A percentile compares a stretch with the other conserved stretches of the same genome.
Conservation (phyloP, 2,329 filamentous ascomycete genomes). For the Calonectria multiphialidica region DNA sequence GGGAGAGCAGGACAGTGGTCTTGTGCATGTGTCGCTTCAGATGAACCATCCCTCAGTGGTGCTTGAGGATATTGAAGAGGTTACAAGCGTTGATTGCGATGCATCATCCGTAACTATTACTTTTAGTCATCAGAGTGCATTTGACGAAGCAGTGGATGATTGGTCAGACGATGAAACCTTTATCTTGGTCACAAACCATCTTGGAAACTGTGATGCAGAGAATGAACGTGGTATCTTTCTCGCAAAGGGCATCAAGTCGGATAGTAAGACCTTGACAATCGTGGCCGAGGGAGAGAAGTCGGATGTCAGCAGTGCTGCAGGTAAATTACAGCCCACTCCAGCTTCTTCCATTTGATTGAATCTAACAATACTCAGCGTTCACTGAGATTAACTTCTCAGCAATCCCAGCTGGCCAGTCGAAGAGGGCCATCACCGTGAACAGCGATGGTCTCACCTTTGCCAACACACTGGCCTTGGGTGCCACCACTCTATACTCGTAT, state of each 20-base stretch:
- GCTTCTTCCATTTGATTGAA: neutral
- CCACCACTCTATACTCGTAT: constrained; percentile 25
- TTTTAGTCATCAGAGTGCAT: constrained; percentile 24
- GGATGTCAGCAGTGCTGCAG: constrained; percentile 48
- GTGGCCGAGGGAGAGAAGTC: constrained; percentile 48
- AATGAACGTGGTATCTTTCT: constrained; percentile 55
- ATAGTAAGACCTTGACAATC: constrained; percentile 44
- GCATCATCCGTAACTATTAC: constrained; percentile 20
- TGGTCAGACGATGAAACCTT: constrained; percentile 37
- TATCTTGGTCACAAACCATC: constrained; percentile 56
- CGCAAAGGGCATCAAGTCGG: constrained; percentile 43
- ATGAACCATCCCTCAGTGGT: constrained; percentile 34
- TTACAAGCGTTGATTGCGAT: constrained; percentile 26
- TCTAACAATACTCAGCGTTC: constrained; percentile 9
- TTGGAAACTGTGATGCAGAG: constrained; percentile 54
- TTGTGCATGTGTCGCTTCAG: constrained; percentile 30
- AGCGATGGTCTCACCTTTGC: constrained; percentile 19
- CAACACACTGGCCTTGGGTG: constrained; percentile 18
- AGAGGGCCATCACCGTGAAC: constrained; percentile 22
- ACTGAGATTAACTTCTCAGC: constrained; percentile 32
- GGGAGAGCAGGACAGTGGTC: constrained; percentile 11
- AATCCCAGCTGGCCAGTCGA: constrained; percentile 21
- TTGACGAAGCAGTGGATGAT: constrained; percentile 22
- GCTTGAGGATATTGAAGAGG: constrained; percentile 29
- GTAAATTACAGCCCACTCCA: constrained; percentile 39